These are phyloP conservation scores for Penicillium maclennaniae DNA, from an alignment of 495 filamentous ascomycete genomes.

Conservation along the genomic window DNA sequence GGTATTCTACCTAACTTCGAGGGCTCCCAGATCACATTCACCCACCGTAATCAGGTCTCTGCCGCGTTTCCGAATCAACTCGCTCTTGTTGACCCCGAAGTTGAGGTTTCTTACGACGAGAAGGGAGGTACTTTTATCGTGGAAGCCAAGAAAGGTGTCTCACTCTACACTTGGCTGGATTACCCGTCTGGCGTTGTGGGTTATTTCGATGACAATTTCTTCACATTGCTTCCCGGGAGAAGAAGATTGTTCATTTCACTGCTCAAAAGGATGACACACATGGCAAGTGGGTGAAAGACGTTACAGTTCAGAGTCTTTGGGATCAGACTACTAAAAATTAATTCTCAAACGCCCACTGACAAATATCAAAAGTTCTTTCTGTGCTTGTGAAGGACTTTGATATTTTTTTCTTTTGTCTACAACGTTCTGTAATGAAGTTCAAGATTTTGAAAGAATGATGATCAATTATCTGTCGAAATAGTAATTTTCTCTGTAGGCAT, in stretches of 20 bases:
- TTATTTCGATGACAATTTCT: conserved; percentile 59
- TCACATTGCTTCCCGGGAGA: conserved; percentile 54
- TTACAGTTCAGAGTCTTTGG: conserved; percentile 62
- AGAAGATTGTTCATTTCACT: conserved; percentile 45
- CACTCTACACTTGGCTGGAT: conserved; percentile 67
- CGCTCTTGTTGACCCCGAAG: conserved; percentile 51
- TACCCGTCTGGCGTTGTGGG: conserved; percentile 54
- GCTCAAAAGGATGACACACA: conserved; percentile 46
- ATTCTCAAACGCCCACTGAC: not conserved
- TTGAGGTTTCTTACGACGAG: conserved; percentile 43
- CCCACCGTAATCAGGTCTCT: conserved; percentile 55
- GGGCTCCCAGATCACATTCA: conserved; percentile 39
- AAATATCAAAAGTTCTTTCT: not conserved
- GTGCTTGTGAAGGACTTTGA: not conserved
- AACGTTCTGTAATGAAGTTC: not conserved
- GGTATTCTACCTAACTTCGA: conserved; percentile 54
- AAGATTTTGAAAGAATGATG: not conserved
- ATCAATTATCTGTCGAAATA: not conserved
- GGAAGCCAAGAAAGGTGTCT: conserved; percentile 52
- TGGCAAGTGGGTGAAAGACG: conserved; percentile 49
- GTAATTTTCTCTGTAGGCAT: not conserved
- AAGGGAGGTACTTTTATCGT: conserved; percentile 48
- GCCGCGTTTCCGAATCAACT: conserved; percentile 51
- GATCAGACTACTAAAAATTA: conserved; percentile 47
- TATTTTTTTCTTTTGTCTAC: not conserved